Percentiles rank a stretch among this genome's conserved stretches.
phyloP scores from a whole-genome alignment of 2,329 filamentous ascomycete species.

The Alternaria infectoria region DNA sequence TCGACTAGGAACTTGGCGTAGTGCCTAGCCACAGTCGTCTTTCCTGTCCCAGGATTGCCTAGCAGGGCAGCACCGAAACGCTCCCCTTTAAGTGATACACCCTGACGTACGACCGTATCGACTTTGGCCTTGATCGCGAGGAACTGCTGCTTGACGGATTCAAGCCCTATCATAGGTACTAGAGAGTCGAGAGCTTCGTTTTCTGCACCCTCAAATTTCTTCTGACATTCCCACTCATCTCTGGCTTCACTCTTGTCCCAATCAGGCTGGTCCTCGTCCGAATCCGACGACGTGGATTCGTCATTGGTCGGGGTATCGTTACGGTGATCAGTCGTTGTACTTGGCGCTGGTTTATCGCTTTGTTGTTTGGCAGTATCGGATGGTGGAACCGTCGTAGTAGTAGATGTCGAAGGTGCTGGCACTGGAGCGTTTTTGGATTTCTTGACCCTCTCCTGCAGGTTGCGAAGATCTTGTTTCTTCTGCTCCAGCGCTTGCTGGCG shows the following conservation, averaged over 20 bases:
- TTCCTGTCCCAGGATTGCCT: conserved; percentile 78
- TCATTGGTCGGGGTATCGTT: not conserved
- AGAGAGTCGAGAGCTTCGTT: conserved; percentile 66
- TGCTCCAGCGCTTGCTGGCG: conserved; percentile 55
- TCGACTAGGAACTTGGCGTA: conserved; percentile 71
- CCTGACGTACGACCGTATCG: conserved; percentile 66
- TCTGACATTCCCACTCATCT: conserved; percentile 69
- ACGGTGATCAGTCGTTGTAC: not conserved
- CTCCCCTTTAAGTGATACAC: conserved; percentile 61
- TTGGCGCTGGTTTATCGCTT: not conserved
- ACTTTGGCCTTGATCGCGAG: conserved; percentile 68
- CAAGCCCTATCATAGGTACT: conserved; percentile 71
- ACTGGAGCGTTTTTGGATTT: conserved; percentile 1
- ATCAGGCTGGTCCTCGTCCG: not conserved
- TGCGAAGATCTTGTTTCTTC: conserved; percentile 55
- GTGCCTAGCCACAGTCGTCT: conserved; percentile 76
- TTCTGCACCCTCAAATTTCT: conserved; percentile 57
- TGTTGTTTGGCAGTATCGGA: not conserved
- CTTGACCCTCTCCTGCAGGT: conserved; percentile 37
- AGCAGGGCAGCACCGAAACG: conserved; percentile 68
- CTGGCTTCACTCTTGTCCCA: conserved; percentile 35
- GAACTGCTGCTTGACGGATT: conserved; percentile 70
- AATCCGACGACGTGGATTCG: not conserved
- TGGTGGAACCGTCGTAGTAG: not conserved
- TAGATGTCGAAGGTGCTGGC: not conserved